Percentiles rank a stretch among this genome's conserved stretches.
phyloP scores from a whole-genome alignment of 805 yeast species.

The Metschnikowia lachancei region DNA sequence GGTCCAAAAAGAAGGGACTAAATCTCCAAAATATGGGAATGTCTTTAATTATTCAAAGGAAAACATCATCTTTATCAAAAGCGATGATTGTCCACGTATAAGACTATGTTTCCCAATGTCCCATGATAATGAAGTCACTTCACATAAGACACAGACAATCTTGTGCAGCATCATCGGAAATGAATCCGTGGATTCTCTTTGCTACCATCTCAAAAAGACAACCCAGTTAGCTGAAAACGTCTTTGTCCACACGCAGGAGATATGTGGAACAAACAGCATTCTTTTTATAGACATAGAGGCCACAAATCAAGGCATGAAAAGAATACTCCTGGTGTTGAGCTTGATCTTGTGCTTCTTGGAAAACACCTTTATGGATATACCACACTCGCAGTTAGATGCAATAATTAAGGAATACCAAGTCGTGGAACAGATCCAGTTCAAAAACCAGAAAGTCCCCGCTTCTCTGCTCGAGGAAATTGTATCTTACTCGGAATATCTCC shows the following conservation, averaged over 20 bases:
- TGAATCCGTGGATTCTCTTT: slow-evolving; percentile 53
- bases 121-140: neutral
- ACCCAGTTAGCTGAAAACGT: slow-evolving; percentile 37
- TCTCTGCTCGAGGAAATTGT: slow-evolving; percentile 10
- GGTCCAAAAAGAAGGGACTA: neutral
- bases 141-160: slow-evolving; percentile 31
- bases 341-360: slow-evolving; percentile 32
- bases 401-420: slow-evolving; percentile 48
- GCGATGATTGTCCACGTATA: slow-evolving; percentile 20
- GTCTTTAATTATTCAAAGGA: neutral
- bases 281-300: slow-evolving; percentile 51
- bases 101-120: slow-evolving; percentile 48
- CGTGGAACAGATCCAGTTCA: slow-evolving; percentile 44
- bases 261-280: slow-evolving; percentile 35
- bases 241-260: slow-evolving; percentile 40
- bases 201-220: slow-evolving; percentile 32
- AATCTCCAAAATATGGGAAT: neutral
- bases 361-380: slow-evolving; percentile 5
- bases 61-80: slow-evolving; percentile 9
- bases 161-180: slow-evolving; percentile 66
- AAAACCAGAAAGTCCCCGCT: slow-evolving; percentile 27
- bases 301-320: slow-evolving; percentile 45
- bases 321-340: slow-evolving; percentile 32
- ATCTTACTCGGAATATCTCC: slow-evolving; percentile 13
- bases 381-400: slow-evolving; percentile 29